Base-by-base conservation (phyloP, 208 protist species). In the Paratrypanosoma confusum region DNA sequence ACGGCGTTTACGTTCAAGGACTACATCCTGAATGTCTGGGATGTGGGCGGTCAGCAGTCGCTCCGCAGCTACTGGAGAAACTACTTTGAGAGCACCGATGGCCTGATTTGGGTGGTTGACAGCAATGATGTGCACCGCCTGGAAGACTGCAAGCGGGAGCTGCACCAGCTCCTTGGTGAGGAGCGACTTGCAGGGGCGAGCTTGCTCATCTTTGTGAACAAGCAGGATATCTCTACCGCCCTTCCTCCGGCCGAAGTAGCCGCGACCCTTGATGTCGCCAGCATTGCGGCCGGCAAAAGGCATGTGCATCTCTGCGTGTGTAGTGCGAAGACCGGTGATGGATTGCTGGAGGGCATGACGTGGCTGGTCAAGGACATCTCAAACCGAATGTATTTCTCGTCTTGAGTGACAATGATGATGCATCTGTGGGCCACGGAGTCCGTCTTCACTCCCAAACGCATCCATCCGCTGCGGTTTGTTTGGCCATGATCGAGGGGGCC, bases 181-280 rank as follows among this genome's bases (percentile, higher is more conserved):
- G 93, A 98, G 75, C 85, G 96, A 16, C 71, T 99, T 0, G 96
- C 96, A 8, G 97, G 97, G 3, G 96, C 97, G 6, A 96, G 96
- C 28, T 64, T 99, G 41, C 72, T 99, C 1, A 79, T 99, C n/a
- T 98, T 99, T 50, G 90, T 99, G 23, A 99, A 99, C 71, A 99
- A 99, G 71, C 90, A 99, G 44, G 99, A 99, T 66, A 81, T 99
- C 17, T 58, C 76, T 26, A 79, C 65, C 1, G 58, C 86, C 5
- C 59, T 89, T 16, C 34, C 62, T 18, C 65, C 80, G 22, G 56
- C 39, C 22, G 67, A 89, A 14, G 84, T 93, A 48, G 77, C 80
- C 16, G 29, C 40, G 20, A 39, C 78, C 6, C 59, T 91, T 27
- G 84, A 93, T 33, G 60, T 93, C 10, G 75, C 76, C 23, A 72